phyloP scores from a whole-genome alignment of 2,329 filamentous ascomycete genomes.

The Aspergillus oerlinghausenensis region DNA sequence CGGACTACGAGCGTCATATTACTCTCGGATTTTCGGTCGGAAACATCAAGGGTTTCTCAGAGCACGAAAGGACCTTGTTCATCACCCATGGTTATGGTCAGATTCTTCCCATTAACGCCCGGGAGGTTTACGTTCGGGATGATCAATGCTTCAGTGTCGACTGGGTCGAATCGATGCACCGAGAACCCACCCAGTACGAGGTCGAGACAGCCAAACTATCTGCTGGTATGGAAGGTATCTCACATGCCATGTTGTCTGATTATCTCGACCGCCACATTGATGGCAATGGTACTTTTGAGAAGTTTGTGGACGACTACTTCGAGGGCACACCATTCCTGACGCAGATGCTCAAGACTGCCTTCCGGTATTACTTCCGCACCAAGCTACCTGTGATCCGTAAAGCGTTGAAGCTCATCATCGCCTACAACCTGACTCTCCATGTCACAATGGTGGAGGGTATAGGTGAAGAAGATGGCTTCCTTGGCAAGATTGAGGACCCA shows the following conservation, averaged over 20 bases:
- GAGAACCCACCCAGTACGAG: slow-evolving; percentile 75
- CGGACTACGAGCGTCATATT: slow-evolving; percentile 88
- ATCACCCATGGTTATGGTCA: slow-evolving; percentile 96
- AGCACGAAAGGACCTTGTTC: slow-evolving; percentile 66
- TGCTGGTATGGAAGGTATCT: slow-evolving; percentile 83
- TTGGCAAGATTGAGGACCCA: slow-evolving; percentile 80
- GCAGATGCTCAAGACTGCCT: slow-evolving; percentile 92
- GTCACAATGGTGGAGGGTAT: slow-evolving; percentile 92
- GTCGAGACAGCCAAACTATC: slow-evolving; percentile 84
- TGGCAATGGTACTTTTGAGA: slow-evolving; percentile 80
- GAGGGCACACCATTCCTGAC: slow-evolving; percentile 93
- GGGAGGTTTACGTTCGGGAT: slow-evolving; percentile 87
- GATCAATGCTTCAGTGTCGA: slow-evolving; percentile 90
- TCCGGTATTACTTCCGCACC: slow-evolving; percentile 87
- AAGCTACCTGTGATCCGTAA: slow-evolving; percentile 88
- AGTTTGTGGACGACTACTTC: slow-evolving; percentile 93
- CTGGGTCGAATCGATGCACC: slow-evolving; percentile 80
- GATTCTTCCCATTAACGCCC: slow-evolving; percentile 85
- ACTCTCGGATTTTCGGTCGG: slow-evolving; percentile 82
- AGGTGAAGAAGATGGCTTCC: slow-evolving; percentile 69
- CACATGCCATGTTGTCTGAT: slow-evolving; percentile 72
- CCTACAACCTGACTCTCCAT: slow-evolving; percentile 92
- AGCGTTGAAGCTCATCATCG: slow-evolving; percentile 87
- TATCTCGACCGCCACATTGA: slow-evolving; percentile 96
- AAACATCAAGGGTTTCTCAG: slow-evolving; percentile 83